A percentile compares a stretch with the other conserved stretches of the same genome.
Evolutionary conservation across 2,329 filamentous ascomycete species (phyloP).

Genomic region (Alternaria ventricosa): DNA sequence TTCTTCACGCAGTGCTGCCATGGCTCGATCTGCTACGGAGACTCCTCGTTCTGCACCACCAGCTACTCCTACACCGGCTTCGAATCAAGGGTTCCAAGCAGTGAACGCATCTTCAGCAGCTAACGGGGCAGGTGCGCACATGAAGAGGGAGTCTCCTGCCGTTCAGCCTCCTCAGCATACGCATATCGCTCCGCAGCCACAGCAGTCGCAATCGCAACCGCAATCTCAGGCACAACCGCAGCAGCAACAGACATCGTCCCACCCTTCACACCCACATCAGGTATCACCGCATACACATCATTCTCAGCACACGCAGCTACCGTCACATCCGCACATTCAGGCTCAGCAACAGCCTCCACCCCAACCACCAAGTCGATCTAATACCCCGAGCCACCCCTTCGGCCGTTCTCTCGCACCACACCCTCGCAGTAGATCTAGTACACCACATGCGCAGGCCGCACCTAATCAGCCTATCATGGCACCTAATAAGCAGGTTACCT

Average conservation of each 20-base stretch:
- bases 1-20: slow-evolving; percentile 20
- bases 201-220: slow-evolving; percentile 16
- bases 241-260: slow-evolving; percentile 10
- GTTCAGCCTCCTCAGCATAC: slow-evolving; percentile 24
- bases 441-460: slow-evolving; percentile 33
- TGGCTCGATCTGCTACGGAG: slow-evolving; percentile 18
- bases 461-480: slow-evolving; percentile 21
- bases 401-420: slow-evolving; percentile 34
- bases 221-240: slow-evolving; percentile 9
- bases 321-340: slow-evolving; percentile 23
- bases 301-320: slow-evolving; percentile 14
- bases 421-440: slow-evolving; percentile 37
- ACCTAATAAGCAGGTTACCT: slow-evolving; percentile 14
- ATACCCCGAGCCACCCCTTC: slow-evolving; percentile 29
- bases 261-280: slow-evolving; percentile 13
- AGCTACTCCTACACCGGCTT: slow-evolving; percentile 10
- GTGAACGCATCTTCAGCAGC: slow-evolving; percentile 16
- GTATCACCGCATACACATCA: slow-evolving; percentile 12
- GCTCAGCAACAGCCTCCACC: slow-evolving; percentile 24
- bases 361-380: slow-evolving; percentile 31
- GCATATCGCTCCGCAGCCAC: slow-evolving; percentile 27
- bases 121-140: slow-evolving; percentile 24
- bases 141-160: slow-evolving; percentile 30
- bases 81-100: slow-evolving; percentile 17
- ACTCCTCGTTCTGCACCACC: slow-evolving; percentile 22